These are phyloP conservation scores for Candida ovalis DNA, from an alignment of 805 yeast genomes.

Conservation along the genomic window DNA sequence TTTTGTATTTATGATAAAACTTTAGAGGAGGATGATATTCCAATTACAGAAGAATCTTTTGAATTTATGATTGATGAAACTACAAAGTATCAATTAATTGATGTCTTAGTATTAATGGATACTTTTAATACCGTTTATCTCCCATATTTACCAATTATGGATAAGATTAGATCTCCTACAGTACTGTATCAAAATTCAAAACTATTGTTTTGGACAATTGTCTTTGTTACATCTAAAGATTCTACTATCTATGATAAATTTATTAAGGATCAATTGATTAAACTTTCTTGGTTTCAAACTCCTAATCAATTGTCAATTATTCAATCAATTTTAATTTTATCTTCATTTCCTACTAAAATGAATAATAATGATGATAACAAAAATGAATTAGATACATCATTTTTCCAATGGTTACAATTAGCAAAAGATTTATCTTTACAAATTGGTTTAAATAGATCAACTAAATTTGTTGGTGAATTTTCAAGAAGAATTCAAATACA, in stretches of 20 bases:
- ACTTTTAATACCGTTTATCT: constrained; percentile 22
- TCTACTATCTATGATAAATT: constrained; percentile 12
- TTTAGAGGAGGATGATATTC: neutral
- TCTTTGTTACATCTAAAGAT: constrained; percentile 19
- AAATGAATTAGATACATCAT: constrained; percentile 16
- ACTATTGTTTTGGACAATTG: constrained; percentile 32
- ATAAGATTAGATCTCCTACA: constrained; percentile 20
- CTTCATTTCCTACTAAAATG: constrained; percentile 24
- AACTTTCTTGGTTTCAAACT: constrained; percentile 12
- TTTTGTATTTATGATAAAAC: neutral
- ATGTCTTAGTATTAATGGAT: constrained; percentile 5
- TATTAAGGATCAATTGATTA: constrained; percentile 15
- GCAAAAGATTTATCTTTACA: constrained; percentile 22
- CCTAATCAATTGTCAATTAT: constrained; percentile 16
- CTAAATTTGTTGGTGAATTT: constrained; percentile 14
- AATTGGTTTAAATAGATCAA: constrained; percentile 18
- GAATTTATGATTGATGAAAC: neutral
- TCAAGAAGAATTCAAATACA: constrained; percentile 12
- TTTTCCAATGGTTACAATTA: constrained; percentile 23
- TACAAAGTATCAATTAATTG: constrained; percentile 1
- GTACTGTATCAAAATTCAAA: constrained; percentile 16
- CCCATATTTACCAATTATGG: constrained; percentile 25
- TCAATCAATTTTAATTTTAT: constrained; percentile 24
- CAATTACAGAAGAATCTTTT: constrained; percentile 1
- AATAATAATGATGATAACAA: constrained; percentile 5